Percentiles rank a stretch among this genome's conserved stretches.
Evolutionary conservation across 2,329 filamentous ascomycete genomes (phyloP).

Genomic region (Neofusicoccum umdonicola): DNA sequence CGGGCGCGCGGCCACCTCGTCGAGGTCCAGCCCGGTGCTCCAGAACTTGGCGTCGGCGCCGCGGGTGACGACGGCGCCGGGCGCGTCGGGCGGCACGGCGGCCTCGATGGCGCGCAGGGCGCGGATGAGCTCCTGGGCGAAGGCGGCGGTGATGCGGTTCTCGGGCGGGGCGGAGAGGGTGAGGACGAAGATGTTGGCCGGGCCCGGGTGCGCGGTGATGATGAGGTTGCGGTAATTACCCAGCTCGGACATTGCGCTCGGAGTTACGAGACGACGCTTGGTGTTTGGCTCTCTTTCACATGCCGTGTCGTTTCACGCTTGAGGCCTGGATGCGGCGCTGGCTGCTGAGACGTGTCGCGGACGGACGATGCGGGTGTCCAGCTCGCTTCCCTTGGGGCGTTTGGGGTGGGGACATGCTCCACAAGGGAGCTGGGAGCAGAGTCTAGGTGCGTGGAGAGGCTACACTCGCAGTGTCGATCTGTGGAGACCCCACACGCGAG

Average conservation of each 20-base stretch:
- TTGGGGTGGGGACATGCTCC: slow-evolving; percentile 3
- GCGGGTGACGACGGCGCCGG: slow-evolving; percentile 44
- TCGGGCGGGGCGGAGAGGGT: slow-evolving; percentile 56
- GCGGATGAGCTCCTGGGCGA: slow-evolving; percentile 53
- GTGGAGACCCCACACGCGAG: slow-evolving; percentile 9
- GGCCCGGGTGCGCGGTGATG: neutral
- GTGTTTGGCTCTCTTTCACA: neutral
- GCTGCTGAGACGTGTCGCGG: neutral
- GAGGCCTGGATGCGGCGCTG: no score
- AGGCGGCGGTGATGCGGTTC: slow-evolving; percentile 52
- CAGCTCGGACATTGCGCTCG: neutral
- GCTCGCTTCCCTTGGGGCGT: neutral
- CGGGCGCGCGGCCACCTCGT: slow-evolving; percentile 48
- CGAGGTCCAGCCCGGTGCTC: slow-evolving; percentile 42
- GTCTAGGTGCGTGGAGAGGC: neutral
- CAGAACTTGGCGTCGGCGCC: slow-evolving; percentile 50
- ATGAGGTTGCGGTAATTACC: slow-evolving; percentile 1
- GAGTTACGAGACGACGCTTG: neutral
- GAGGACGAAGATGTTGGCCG: slow-evolving; percentile 48
- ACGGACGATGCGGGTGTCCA: neutral
- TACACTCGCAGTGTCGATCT: slow-evolving; percentile 1
- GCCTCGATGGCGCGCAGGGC: slow-evolving; percentile 50
- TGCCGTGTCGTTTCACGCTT: neutral
- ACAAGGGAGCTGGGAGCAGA: slow-evolving; percentile 2
- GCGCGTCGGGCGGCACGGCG: slow-evolving; percentile 30